Base-by-base conservation (phyloP, 768 basidiomycete genomes). In the Leucosporidium scottii region DNA sequence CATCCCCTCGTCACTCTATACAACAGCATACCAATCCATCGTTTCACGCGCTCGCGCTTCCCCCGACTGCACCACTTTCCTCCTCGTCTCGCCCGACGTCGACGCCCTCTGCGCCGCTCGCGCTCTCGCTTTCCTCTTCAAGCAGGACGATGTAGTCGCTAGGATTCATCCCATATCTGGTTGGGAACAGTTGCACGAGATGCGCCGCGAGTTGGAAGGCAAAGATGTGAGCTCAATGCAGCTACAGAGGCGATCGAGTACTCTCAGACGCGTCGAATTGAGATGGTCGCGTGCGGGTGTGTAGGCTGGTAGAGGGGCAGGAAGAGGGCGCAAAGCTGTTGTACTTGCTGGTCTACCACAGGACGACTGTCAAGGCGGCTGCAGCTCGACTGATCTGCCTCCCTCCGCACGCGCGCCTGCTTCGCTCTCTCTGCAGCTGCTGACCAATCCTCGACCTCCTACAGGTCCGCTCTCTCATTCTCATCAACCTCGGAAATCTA, bases 401-500 rank as follows among this genome's bases (percentile, higher is more conserved):
- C 39, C 2, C 39, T 15, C 39, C 7, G 39, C 39, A 44, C 39
- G 39, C 39, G 39, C 39, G 39, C 39, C 39, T 44, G 39, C 39
- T 44, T 17, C 39, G 39, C 15, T 44, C 39, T 10, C 39, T 44
- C 6, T 44, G 10, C 10, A 44, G 39, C 39, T 23, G 44, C 62
- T 68, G 44, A 55, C 50, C 39, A n/a, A 17, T 20, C 50, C 39
- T 3, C n/a, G n/a, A 51, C 50, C 50, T 10, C 54, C 23, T 20
- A 25, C 69, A 93, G 90, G 81, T 94, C 30, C 90, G 90, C 74
- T 92, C 92, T 5, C 83, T 99, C 59, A 85, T 99, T 59, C 83
- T 99, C 54, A 79, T 99, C 59, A 94, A 94, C 73, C 89, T 99
- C 81, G 96, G 96, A 50, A 86, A 87, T 1, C 85, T 93, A 56